Evolutionary conservation across 768 basidiomycete genomes (phyloP).

Genomic region (Daedaleopsis nitida): DNA sequence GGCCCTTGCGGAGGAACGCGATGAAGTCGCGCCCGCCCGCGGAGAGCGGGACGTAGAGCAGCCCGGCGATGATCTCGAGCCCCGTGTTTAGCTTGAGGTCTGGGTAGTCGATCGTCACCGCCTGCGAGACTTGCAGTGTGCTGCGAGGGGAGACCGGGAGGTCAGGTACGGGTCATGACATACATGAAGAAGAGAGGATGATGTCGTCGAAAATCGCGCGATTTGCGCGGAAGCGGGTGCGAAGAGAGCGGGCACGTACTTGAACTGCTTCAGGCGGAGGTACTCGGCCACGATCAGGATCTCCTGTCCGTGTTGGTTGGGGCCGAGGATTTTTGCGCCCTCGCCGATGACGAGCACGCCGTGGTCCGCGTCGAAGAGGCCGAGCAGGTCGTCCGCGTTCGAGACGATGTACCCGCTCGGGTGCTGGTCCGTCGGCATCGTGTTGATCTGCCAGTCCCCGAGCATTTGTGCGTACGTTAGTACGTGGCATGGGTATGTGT

Average conservation of each 20-base stretch:
- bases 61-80: constrained; percentile 67
- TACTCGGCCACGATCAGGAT: constrained; percentile 81
- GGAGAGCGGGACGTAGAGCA: constrained; percentile 77
- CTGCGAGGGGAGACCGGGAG: constrained; percentile 35
- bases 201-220: not conserved
- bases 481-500: too few relatives aligned
- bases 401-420: constrained; percentile 80
- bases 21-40: constrained; percentile 78
- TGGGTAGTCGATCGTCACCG: constrained; percentile 68
- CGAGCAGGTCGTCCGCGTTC: constrained; percentile 76
- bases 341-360: constrained; percentile 74
- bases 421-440: constrained; percentile 64
- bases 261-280: constrained; percentile 70
- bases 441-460: constrained; percentile 59
- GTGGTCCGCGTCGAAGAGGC: constrained; percentile 77
- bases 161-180: too few relatives aligned
- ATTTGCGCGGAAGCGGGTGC: not conserved
- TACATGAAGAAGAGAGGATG: too few relatives aligned
- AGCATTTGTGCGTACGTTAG: too few relatives aligned
- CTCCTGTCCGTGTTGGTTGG: constrained; percentile 74
- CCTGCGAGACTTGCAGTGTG: constrained; percentile 69
- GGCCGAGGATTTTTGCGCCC: constrained; percentile 70
- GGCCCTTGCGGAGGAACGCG: constrained; percentile 76
- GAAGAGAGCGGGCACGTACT: constrained; percentile 40
- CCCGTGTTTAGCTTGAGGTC: constrained; percentile 65